Evolutionary conservation across 2,329 filamentous ascomycete species (phyloP).

Genomic region (Pseudogymnoascus sp.): DNA sequence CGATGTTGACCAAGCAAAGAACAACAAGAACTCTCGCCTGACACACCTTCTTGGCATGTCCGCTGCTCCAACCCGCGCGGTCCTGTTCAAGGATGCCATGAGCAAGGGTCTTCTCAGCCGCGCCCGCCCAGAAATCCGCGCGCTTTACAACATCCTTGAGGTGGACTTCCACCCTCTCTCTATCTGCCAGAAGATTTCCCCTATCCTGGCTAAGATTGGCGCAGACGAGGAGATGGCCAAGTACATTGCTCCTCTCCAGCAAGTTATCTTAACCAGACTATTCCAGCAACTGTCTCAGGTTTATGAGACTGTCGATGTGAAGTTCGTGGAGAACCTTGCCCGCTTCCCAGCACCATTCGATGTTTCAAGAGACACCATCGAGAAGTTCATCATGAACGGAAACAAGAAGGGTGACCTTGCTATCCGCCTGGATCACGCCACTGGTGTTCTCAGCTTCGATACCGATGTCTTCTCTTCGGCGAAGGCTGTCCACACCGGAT

Average conservation of each 20-base stretch:
- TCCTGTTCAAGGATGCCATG: slow-evolving; percentile 90
- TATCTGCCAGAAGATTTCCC: slow-evolving; percentile 98
- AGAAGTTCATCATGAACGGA: slow-evolving; percentile 99
- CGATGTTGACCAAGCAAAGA: slow-evolving; percentile 92
- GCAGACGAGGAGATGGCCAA: slow-evolving; percentile 93
- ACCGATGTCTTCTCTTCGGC: slow-evolving; percentile 96
- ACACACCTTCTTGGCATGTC: slow-evolving; percentile 94
- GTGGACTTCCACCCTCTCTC: slow-evolving; percentile 98
- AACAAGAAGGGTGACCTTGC: slow-evolving; percentile 99
- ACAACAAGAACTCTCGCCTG: slow-evolving; percentile 97
- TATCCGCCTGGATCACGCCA: slow-evolving; percentile 92
- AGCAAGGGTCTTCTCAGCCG: slow-evolving; percentile 92
- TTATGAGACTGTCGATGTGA: slow-evolving; percentile 93
- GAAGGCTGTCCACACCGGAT: slow-evolving; percentile 82
- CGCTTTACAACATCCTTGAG: slow-evolving; percentile 97
- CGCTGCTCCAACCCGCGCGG: slow-evolving; percentile 77
- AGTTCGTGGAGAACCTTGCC: slow-evolving; percentile 87
- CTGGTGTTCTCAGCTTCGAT: slow-evolving; percentile 92
- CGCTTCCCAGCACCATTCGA: slow-evolving; percentile 96
- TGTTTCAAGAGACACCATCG: slow-evolving; percentile 81
- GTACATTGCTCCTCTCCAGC: slow-evolving; percentile 90
- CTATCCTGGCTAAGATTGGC: slow-evolving; percentile 88
- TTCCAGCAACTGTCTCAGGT: slow-evolving; percentile 99
- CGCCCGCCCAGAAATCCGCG: slow-evolving; percentile 86
- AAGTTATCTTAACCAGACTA: slow-evolving; percentile 94